Evolutionary conservation across 2,329 filamentous ascomycete genomes (phyloP).

Genomic region (Zasmidium citrigriseum): DNA sequence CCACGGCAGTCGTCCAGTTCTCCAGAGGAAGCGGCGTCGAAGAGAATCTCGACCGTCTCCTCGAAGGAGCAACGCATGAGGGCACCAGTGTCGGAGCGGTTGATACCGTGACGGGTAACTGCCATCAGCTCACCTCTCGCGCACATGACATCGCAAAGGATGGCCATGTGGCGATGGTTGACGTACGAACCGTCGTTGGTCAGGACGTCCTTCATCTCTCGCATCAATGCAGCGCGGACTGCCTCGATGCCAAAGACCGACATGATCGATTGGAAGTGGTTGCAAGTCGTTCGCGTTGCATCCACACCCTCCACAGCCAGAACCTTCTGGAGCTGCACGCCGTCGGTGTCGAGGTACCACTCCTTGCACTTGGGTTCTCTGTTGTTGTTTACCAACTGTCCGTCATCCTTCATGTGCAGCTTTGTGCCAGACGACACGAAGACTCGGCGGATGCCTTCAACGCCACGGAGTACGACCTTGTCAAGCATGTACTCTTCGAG

Average conservation of each 20-base stretch:
- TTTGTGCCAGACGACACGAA: conserved; percentile 84
- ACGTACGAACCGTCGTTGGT: conserved; percentile 99
- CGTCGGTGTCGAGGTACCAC: conserved; percentile 94
- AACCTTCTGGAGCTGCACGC: conserved; percentile 81
- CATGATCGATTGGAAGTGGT: conserved; percentile 92
- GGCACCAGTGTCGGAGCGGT: conserved; percentile 94
- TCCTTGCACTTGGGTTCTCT: conserved; percentile 76
- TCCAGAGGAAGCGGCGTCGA: conserved; percentile 91
- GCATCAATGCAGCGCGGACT: conserved; percentile 80
- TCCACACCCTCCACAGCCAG: conserved; percentile 88
- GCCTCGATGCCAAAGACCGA: conserved; percentile 97
- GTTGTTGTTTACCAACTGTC: conserved; percentile 73
- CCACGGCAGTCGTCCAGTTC: conserved; percentile 97
- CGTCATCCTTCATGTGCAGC: conserved; percentile 68
- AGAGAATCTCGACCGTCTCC: conserved; percentile 96
- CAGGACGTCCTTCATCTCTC: conserved; percentile 87
- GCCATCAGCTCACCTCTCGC: conserved; percentile 91
- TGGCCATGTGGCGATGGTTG: conserved; percentile 94
- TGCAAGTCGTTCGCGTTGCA: conserved; percentile 81
- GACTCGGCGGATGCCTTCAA: conserved; percentile 82
- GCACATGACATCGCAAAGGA: conserved; percentile 97
- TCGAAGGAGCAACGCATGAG: conserved; percentile 99
- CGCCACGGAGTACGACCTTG: conserved; percentile 85
- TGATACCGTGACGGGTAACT: conserved; percentile 97
- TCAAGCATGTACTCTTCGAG: conserved; percentile 90